Evolutionary conservation across 1,139 yeast species (phyloP), one percentile per base, ranked within the genome.

Genomic region (Nadsonia starkeyi-henricii): DNA sequence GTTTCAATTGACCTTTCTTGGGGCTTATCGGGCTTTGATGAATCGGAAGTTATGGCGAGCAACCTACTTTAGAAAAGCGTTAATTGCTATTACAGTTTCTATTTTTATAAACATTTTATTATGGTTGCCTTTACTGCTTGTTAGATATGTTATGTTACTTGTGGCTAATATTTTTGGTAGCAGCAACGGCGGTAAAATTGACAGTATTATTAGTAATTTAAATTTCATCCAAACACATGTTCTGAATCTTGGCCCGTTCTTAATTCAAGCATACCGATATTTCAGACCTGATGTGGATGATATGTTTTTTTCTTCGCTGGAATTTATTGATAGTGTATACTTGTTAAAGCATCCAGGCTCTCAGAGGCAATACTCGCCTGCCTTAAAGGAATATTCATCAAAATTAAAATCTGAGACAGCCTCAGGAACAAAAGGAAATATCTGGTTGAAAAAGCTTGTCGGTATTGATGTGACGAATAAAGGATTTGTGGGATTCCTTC

Each of bases 1-100:
- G 0, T 54, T 73, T 28, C 81, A 77, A 59, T 62, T 78, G 47
- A 75, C 78, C 0, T 48, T 73, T 5, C 61, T 75, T 7, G 79
- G 81, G 2, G 67, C 69, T 1, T 73, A 70, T 53, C 58, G 79
- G 39, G 72, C 77, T 1, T 59, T 75, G 26, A 71, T 69, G 54
- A 75, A 75, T 56, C 75, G 75, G 1, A 62, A 63, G 20, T 53
- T 69, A 46, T 62, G 66, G 46, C 57, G 61, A 41, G 58, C 64
- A 4, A 61, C 62, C 26, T 67, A 64, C 58, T 68, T 67, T 52
- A 52, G 58, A 36, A 65, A 64, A 52, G 73, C 72, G 0, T 45
- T 64, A 0, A 51, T 57, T 20, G 70, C 72, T 9, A 50, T 73
- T 42, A 54, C 57, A 37, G 51, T 66, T 43, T 71, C 78, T 2